These are phyloP conservation scores for Colletotrichum brevisporum DNA, from an alignment of 2,329 filamentous ascomycete species.

Conservation along the genomic window DNA sequence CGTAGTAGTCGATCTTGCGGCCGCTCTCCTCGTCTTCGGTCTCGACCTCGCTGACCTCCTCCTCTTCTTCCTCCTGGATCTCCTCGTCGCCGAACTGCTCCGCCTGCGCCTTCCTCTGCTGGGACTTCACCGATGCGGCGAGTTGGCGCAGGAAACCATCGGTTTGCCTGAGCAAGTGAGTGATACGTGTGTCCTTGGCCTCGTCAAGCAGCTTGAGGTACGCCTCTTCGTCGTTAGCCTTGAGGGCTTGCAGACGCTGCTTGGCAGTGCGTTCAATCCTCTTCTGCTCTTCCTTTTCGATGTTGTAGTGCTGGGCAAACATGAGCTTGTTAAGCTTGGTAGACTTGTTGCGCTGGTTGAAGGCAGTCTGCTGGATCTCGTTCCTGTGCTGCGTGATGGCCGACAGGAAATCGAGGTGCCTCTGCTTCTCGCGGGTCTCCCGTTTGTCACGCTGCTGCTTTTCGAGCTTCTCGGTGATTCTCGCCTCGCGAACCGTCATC, in stretches of 20 bases:
- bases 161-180: slow-evolving; percentile 95
- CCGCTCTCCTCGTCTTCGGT: slow-evolving; percentile 79
- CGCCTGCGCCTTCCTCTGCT: slow-evolving; percentile 83
- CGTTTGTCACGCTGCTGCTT: slow-evolving; percentile 98
- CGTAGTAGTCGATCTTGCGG: slow-evolving; percentile 97
- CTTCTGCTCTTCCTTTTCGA: slow-evolving; percentile 99
- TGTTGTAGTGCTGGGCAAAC: slow-evolving; percentile 91
- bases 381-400: slow-evolving; percentile 86
- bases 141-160: slow-evolving; percentile 98
- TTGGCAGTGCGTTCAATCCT: slow-evolving; percentile 97
- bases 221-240: slow-evolving; percentile 99
- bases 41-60: slow-evolving; percentile 76
- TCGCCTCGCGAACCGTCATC: slow-evolving; percentile 93
- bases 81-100: slow-evolving; percentile 81
- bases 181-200: slow-evolving; percentile 99
- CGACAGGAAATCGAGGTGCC: slow-evolving; percentile 91
- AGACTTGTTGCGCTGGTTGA: slow-evolving; percentile 79
- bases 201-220: slow-evolving; percentile 98
- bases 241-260: slow-evolving; percentile 98
- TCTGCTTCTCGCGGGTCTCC: slow-evolving; percentile 97
- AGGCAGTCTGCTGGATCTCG: slow-evolving; percentile 79
- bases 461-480: slow-evolving; percentile 98
- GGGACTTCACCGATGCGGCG: slow-evolving; percentile 92
- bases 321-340: slow-evolving; percentile 92
- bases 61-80: slow-evolving; percentile 70